A percentile compares a stretch with the other conserved stretches of the same genome.
phyloP scores from a whole-genome alignment of 352 stramenopile genomes.

The Phytophthora agathidicida region DNA sequence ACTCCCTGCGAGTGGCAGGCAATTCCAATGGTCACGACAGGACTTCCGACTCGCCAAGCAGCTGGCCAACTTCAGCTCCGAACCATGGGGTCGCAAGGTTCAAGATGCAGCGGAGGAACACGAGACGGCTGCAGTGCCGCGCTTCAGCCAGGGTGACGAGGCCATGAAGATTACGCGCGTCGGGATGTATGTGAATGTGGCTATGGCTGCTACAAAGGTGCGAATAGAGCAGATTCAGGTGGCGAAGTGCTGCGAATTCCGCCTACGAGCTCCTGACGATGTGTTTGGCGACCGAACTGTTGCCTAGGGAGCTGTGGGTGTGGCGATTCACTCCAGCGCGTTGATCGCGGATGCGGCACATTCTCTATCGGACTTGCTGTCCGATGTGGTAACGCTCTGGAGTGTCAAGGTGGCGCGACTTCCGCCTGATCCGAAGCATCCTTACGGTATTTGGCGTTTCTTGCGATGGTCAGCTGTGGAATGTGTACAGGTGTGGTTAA shows the following conservation, averaged over 20 bases:
- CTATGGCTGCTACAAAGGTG: slow-evolving; percentile 91
- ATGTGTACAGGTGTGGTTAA: slow-evolving; percentile 2
- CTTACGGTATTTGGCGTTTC: slow-evolving; percentile 57
- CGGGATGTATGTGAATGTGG: slow-evolving; percentile 93
- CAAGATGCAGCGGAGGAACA: slow-evolving; percentile 5
- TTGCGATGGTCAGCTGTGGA: not conserved
- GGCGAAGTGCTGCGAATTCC: slow-evolving; percentile 12
- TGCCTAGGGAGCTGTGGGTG: slow-evolving; percentile 69
- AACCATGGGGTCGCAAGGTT: not conserved
- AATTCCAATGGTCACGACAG: slow-evolving; percentile 18
- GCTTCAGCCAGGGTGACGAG: slow-evolving; percentile 48
- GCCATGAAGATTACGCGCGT: slow-evolving; percentile 92
- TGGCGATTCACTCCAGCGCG: slow-evolving; percentile 87
- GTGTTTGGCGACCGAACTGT: not conserved
- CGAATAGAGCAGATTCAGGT: not conserved
- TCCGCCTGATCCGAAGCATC: slow-evolving; percentile 94
- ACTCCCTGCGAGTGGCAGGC: not conserved
- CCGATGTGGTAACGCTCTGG: slow-evolving; percentile 97
- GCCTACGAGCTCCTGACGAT: not conserved
- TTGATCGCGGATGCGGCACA: slow-evolving; percentile 96
- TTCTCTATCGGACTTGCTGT: slow-evolving; percentile 96
- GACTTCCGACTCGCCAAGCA: slow-evolving; percentile 23
- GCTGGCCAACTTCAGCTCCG: slow-evolving; percentile 26
- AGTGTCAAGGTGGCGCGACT: slow-evolving; percentile 91
- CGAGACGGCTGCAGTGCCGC: not conserved